Conservation (phyloP, 805 yeast species). For the Metschnikowia orientalis region DNA sequence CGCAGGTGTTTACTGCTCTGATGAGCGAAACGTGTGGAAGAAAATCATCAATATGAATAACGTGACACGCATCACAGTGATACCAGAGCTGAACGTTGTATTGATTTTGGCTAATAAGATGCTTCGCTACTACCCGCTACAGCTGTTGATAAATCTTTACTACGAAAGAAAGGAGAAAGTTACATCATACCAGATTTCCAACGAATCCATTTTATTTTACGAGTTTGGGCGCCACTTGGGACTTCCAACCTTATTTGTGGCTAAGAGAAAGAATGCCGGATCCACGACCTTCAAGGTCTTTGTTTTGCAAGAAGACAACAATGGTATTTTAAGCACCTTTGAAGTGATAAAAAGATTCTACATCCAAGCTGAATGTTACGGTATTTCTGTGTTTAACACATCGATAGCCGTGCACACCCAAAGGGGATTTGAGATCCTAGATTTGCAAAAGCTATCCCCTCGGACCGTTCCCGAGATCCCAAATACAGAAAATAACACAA, state of each 20-base stretch:
- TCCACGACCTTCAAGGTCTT: conserved; percentile 53
- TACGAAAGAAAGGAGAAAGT: conserved; percentile 36
- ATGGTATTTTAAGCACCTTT: conserved; percentile 40
- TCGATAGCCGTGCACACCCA: conserved; percentile 64
- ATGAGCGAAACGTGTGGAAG: conserved; percentile 49
- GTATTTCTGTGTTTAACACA: conserved; percentile 59
- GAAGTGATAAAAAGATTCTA: conserved; percentile 42
- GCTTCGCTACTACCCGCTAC: conserved; percentile 59
- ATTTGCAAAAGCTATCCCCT: conserved; percentile 54
- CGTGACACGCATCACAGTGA: conserved; percentile 57
- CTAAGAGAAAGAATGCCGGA: conserved; percentile 48
- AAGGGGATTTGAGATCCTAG: conserved; percentile 62
- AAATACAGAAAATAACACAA: conserved; percentile 12
- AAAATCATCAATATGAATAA: conserved; percentile 48
- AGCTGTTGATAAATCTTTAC: conserved; percentile 57
- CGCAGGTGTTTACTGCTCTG: conserved; percentile 59
- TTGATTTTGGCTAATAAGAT: conserved; percentile 56
- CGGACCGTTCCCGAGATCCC: conserved; percentile 55
- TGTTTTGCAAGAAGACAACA: conserved; percentile 53
- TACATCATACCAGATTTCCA: conserved; percentile 47
- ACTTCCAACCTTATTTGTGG: conserved; percentile 52
- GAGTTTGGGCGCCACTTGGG: conserved; percentile 66
- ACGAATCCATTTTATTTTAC: conserved; percentile 53
- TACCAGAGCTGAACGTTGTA: conserved; percentile 52
- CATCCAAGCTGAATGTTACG: conserved; percentile 53